phyloP scores from a whole-genome alignment of 1,284 basidiomycete genomes.

The Rhodotorula glutinis region DNA sequence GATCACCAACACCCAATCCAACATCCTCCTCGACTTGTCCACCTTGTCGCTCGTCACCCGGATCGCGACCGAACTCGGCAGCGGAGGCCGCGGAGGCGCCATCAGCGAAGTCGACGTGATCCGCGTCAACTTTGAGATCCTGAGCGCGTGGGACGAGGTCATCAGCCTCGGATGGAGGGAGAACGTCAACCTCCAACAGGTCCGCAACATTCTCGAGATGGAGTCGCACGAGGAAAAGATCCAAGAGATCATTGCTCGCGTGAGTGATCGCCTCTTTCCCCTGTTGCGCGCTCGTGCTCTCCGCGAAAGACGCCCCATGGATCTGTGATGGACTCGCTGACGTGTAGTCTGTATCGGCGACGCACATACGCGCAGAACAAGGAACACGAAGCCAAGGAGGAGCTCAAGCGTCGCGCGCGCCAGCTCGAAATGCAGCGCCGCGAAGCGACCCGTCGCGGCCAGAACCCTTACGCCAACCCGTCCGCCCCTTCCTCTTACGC shows the following conservation, averaged over 20 bases:
- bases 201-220: constrained; percentile 91
- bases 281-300: background rate
- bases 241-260: constrained; percentile 95
- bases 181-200: constrained; percentile 85
- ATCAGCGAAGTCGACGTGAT: constrained; percentile 87
- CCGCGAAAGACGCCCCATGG: background rate
- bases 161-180: constrained; percentile 92
- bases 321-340: too few species aligned
- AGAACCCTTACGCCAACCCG: constrained; percentile 45
- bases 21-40: constrained; percentile 97
- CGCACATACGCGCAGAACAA: constrained; percentile 64
- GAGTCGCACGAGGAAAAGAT: constrained; percentile 99
- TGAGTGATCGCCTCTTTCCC: constrained; percentile 50
- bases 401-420: constrained; percentile 95
- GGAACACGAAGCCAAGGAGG: constrained; percentile 98
- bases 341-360: background rate
- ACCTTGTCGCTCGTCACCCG: constrained; percentile 91
- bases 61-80: constrained; percentile 79
- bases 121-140: constrained; percentile 87
- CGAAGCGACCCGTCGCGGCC: constrained; percentile 76
- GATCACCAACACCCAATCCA: constrained; percentile 96
- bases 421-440: constrained; percentile 97
- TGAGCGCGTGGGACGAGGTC: constrained; percentile 96
- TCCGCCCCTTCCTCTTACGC: constrained; percentile 14
- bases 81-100: constrained; percentile 62